Evolutionary conservation across 2,329 filamentous ascomycete species (phyloP).

Genomic region (Talaromyces sp.): DNA sequence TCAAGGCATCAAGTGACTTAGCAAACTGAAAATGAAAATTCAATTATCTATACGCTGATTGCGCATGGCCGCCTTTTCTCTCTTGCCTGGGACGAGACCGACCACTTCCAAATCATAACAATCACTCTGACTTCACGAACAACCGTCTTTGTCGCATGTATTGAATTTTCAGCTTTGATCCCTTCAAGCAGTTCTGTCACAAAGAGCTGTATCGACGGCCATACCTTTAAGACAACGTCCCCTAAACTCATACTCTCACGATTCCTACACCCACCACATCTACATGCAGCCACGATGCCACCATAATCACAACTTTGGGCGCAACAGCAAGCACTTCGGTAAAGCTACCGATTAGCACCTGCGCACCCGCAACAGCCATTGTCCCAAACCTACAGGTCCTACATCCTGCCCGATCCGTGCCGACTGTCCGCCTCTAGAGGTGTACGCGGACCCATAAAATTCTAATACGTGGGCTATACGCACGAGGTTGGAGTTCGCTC

Average conservation of each 20-base stretch:
- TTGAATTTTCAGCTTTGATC: neutral
- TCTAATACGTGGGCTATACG: no score
- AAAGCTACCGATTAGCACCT: neutral
- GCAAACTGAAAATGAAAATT: neutral
- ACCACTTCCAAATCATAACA: neutral
- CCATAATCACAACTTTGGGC: neutral
- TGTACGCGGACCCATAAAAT: neutral
- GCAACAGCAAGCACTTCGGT: neutral
- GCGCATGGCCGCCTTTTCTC: neutral
- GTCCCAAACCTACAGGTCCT: neutral
- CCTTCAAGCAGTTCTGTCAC: neutral
- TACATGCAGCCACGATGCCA: neutral
- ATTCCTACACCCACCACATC: neutral
- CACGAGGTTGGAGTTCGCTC: no score
- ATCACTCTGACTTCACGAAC: neutral
- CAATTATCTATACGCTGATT: neutral
- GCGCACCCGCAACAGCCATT: neutral
- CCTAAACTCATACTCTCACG: no score
- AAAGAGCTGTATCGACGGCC: neutral
- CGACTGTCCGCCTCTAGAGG: neutral
- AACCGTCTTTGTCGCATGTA: neutral
- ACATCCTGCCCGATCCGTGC: neutral
- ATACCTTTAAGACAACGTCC: neutral
- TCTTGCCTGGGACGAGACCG: neutral
- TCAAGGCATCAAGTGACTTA: neutral